Conservation (phyloP, 805 yeast genomes). For the Saccharomycopsis javanensis region DNA sequence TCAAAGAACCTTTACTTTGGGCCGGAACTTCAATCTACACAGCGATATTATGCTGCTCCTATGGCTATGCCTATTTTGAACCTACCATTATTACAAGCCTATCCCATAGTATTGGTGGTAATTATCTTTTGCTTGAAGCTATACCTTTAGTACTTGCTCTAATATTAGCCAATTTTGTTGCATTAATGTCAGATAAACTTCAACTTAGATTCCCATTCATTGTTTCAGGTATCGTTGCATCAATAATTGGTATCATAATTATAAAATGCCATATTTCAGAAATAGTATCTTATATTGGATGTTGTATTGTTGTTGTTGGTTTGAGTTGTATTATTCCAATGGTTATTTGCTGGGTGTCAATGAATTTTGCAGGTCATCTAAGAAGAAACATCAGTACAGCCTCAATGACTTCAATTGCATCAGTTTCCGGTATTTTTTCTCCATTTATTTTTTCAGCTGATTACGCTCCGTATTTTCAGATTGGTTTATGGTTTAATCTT, state of each 20-base stretch:
- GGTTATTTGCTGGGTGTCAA: slow-evolving; percentile 16
- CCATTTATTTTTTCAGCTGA: slow-evolving; percentile 8
- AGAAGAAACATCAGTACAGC: slow-evolving; percentile 16
- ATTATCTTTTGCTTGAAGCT: slow-evolving; percentile 11
- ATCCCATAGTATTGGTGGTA: neutral
- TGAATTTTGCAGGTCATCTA: slow-evolving; percentile 18
- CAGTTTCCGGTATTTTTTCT: slow-evolving; percentile 13
- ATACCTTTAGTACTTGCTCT: slow-evolving; percentile 15
- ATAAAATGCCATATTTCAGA: slow-evolving; percentile 1
- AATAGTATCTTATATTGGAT: slow-evolving; percentile 6
- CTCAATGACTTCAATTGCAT: slow-evolving; percentile 9
- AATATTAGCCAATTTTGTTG: slow-evolving; percentile 9
- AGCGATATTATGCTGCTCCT: slow-evolving; percentile 11
- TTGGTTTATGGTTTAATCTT: slow-evolving; percentile 10
- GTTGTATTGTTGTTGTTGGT: slow-evolving; percentile 9
- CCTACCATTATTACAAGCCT: slow-evolving; percentile 9
- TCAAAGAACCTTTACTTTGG: slow-evolving; percentile 17
- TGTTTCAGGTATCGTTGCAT: neutral
- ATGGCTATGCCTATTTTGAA: slow-evolving; percentile 17
- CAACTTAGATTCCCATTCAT: slow-evolving; percentile 13
- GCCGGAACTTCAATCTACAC: slow-evolving; percentile 13
- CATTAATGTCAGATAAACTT: slow-evolving; percentile 6
- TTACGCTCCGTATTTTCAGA: slow-evolving; percentile 7
- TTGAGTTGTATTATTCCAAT: slow-evolving; percentile 14
- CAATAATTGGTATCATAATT: slow-evolving; percentile 8